phyloP scores from a whole-genome alignment of 73 alveolate genomes.

The Blepharisma stoltei region DNA sequence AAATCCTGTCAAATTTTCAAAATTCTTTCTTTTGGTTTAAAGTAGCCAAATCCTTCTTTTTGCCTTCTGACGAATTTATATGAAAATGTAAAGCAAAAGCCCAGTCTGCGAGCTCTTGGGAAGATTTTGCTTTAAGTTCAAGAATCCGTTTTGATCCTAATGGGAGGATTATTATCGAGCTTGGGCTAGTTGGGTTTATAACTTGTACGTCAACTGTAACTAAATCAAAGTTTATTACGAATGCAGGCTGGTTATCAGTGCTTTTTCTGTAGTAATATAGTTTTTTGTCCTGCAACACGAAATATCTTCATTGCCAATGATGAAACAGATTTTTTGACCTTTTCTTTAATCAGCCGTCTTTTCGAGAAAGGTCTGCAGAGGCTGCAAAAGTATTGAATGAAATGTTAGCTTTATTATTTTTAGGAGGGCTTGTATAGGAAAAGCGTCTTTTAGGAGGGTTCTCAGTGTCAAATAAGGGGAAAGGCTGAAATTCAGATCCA shows the following conservation, averaged over 20 bases:
- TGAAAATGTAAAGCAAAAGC: background rate
- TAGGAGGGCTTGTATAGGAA: too few relatives aligned
- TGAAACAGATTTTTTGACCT: background rate
- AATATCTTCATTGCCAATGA: constrained; percentile 2
- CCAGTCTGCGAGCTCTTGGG: constrained; percentile 8
- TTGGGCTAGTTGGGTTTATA: background rate
- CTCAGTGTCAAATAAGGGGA: too few relatives aligned
- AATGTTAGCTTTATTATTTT: too few relatives aligned
- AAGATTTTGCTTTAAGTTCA: background rate
- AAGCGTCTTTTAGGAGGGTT: too few relatives aligned
- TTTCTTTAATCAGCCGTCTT: constrained; percentile 9
- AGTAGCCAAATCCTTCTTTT: background rate
- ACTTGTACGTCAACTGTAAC: constrained; percentile 10
- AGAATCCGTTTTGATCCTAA: constrained; percentile 1
- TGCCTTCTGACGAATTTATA: constrained; percentile 13
- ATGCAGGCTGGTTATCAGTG: background rate
- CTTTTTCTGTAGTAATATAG: background rate
- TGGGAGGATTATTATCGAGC: background rate
- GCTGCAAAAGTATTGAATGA: too few relatives aligned
- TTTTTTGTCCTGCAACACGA: background rate
- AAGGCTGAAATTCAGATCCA: too few relatives aligned
- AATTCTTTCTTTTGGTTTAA: constrained; percentile 21
- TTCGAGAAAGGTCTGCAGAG: background rate
- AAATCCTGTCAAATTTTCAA: constrained; percentile 27
- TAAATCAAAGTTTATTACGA: background rate